Evolutionary conservation across 805 yeast genomes (phyloP).

Genomic region (Candida sakaeoensis): DNA sequence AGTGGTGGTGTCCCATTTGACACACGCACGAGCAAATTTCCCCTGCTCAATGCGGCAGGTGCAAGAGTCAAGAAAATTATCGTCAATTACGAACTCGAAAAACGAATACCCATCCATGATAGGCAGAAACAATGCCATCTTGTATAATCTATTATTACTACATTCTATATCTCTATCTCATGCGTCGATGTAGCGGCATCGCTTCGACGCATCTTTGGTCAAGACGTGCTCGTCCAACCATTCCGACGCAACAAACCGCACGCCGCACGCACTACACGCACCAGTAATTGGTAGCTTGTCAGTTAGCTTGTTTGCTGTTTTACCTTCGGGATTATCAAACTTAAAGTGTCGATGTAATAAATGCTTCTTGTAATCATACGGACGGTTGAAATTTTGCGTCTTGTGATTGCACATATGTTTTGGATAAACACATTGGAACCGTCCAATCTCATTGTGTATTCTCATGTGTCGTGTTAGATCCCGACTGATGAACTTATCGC

Average conservation of each 20-base stretch:
- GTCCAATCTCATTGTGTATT: slow-evolving; percentile 40
- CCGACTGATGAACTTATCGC: slow-evolving; percentile 39
- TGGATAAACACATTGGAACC: slow-evolving; percentile 43
- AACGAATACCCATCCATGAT: too few species aligned
- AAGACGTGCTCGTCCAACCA: slow-evolving; percentile 58
- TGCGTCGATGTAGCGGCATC: slow-evolving; percentile 20
- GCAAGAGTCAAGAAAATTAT: neutral
- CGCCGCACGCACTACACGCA: slow-evolving; percentile 46
- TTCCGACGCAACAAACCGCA: slow-evolving; percentile 42
- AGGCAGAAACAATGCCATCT: too few species aligned
- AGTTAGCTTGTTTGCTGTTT: slow-evolving; percentile 36
- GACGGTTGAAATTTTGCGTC: slow-evolving; percentile 41
- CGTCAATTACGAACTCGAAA: neutral
- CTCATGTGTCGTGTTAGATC: slow-evolving; percentile 42
- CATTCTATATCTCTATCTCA: too few species aligned
- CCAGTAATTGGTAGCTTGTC: slow-evolving; percentile 39
- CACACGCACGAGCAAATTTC: slow-evolving; percentile 6
- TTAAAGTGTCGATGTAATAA: slow-evolving; percentile 39
- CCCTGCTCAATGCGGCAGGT: slow-evolving; percentile 5
- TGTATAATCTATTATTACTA: too few species aligned
- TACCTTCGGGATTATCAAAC: slow-evolving; percentile 40
- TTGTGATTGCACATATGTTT: slow-evolving; percentile 37
- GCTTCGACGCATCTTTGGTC: slow-evolving; percentile 19
- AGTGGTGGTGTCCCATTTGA: neutral
- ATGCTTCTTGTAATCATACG: slow-evolving; percentile 45